These are phyloP conservation scores for Neofusicoccum sp. DNA, from an alignment of 2,329 filamentous ascomycete species.

Conservation along the genomic window DNA sequence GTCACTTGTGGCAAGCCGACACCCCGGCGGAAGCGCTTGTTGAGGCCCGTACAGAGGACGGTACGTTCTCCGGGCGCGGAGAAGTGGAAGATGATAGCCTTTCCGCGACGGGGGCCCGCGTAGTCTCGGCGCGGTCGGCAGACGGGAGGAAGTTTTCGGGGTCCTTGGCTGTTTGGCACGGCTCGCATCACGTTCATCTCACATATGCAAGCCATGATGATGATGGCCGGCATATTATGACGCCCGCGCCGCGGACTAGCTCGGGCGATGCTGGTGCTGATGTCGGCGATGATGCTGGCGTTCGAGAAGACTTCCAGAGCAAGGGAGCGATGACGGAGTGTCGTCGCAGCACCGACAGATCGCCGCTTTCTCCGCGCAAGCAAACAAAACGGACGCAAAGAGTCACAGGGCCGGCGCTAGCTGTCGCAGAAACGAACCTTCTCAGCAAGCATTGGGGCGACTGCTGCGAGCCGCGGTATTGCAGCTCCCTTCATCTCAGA, in stretches of 20 bases:
- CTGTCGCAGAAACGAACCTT: neutral
- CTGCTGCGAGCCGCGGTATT: neutral
- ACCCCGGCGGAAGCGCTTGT: neutral
- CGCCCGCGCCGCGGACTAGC: neutral
- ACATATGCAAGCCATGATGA: constrained; percentile 14
- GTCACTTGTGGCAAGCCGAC: neutral
- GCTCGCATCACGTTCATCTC: constrained; percentile 4
- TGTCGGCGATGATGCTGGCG: neutral
- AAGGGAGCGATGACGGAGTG: neutral
- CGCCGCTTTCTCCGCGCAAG: no score
- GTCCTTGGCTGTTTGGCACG: neutral
- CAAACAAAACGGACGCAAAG: neutral
- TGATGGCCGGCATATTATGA: neutral
- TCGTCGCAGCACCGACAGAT: no score
- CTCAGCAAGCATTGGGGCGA: neutral
- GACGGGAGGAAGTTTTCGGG: neutral
- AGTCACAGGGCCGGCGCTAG: constrained; percentile 3
- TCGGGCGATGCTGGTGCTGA: neutral
- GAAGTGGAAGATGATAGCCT: neutral
- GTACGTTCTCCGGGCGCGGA: neutral
- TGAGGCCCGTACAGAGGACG: no score
- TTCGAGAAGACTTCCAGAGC: constrained; percentile 3
- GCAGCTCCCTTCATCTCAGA: constrained; percentile 1
- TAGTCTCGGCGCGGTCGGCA: neutral
- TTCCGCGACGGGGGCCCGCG: neutral